Evolutionary conservation across 495 filamentous ascomycete genomes (phyloP).

Genomic region (Lasiosphaeria hispida): DNA sequence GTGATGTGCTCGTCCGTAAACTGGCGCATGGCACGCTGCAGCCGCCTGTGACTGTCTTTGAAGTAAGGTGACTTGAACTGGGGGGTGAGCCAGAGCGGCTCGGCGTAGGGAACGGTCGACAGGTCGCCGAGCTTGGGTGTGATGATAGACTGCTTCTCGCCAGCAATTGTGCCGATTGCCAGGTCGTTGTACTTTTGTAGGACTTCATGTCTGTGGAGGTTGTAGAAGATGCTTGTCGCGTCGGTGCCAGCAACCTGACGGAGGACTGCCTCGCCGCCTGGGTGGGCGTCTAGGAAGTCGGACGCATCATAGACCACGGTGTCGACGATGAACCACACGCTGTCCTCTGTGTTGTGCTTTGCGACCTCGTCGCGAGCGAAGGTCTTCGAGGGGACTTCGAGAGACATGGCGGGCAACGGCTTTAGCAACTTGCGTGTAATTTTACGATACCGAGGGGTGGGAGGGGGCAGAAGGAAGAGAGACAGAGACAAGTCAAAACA

Average conservation of each 20-base stretch:
- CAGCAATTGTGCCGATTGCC: constrained; percentile 71
- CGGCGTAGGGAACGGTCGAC: constrained; percentile 74
- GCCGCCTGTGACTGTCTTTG: constrained; percentile 67
- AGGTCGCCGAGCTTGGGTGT: constrained; percentile 68
- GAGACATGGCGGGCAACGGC: constrained; percentile 17
- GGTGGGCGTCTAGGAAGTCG: constrained; percentile 89
- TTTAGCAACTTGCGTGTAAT: background rate
- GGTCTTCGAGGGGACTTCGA: constrained; percentile 40
- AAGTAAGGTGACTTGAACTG: constrained; percentile 81
- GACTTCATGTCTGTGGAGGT: constrained; percentile 90
- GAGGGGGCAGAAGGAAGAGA: background rate
- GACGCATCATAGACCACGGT: constrained; percentile 89
- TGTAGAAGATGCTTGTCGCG: constrained; percentile 86
- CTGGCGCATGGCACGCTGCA: constrained; percentile 69
- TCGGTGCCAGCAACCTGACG: constrained; percentile 82
- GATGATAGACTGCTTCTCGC: constrained; percentile 72
- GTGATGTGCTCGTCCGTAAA: constrained; percentile 70
- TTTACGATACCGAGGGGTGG: background rate
- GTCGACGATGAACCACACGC: constrained; percentile 79
- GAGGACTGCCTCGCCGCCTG: constrained; percentile 79
- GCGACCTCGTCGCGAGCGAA: constrained; percentile 76
- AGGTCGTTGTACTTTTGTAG: constrained; percentile 71
- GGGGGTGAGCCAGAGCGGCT: constrained; percentile 76
- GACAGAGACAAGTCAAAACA: background rate
- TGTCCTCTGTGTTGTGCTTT: constrained; percentile 79